Base-by-base conservation (phyloP, 2,329 filamentous ascomycete genomes). In the Clarireedia homoeocarpa region DNA sequence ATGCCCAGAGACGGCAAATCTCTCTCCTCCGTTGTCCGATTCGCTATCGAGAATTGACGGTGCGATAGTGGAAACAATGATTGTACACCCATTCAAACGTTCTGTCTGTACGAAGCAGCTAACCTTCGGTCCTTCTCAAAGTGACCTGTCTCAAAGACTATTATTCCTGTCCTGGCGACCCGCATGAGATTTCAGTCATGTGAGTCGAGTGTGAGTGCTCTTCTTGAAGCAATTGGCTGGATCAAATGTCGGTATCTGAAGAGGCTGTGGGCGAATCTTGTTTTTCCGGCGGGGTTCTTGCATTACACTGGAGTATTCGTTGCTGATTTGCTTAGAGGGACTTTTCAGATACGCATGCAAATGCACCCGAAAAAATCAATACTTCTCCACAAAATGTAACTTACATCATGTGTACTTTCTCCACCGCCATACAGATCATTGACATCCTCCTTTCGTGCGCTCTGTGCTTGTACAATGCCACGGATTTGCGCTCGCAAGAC, bases 111-210 rank as follows among this genome's bases (percentile, higher is more conserved):
- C 15, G 15, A 9, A 38, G 36, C 4, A 44, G 10, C 36, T 40
- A 50, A 53, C 36, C 38, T 36, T 57, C 51, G 55, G 62, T 60
- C 58, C 61, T 61, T 60, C 58, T 61, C 45, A 48, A 56, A 42
- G 44, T 58, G 57, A 61, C 57, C 59, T 61, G 51, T 59, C 58
- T 58, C n/a, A 44, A 12, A 17, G 4, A 20, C n/a, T 26, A 53
- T 24, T 40, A 42, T 30, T 51, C 53, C 52, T 48, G 51, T 52
- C 55, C 58, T 59, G 63, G 62, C 59, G 62, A 57, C 63, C 58
- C 65, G 66, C 66, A 68, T 66, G 52, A 61, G 48, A 54, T 48
- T 62, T 61, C 54, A 62, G 51, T 68, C 66, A 68, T 66, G 65
- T 67, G 66, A 68, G 63, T 38, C 47, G 34, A 39, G 64, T 67